Percentiles rank a stretch among this genome's conserved stretches.
These are phyloP conservation scores for Pisolithus orientalis DNA, from an alignment of 768 basidiomycete genomes.

Conservation along the genomic window DNA sequence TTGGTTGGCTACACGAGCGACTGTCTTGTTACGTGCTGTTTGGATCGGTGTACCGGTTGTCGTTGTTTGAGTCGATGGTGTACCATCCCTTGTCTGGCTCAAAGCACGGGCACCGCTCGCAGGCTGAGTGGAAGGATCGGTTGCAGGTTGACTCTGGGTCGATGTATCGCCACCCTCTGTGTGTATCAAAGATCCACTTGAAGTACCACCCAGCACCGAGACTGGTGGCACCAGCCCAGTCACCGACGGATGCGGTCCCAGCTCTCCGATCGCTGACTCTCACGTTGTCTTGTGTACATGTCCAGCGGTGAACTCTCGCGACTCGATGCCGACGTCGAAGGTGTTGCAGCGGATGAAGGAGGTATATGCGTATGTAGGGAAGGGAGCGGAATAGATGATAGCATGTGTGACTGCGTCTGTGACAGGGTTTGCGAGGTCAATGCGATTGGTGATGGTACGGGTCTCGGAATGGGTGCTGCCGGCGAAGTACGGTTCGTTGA, in stretches of 20 bases:
- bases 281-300: neutral
- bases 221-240: no score
- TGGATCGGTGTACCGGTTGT: neutral
- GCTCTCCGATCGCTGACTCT: constrained; percentile 4
- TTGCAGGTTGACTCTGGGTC: no score
- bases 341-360: neutral
- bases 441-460: no score
- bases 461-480: no score
- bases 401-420: neutral
- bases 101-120: no score
- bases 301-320: constrained; percentile 4
- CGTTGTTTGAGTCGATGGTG: neutral
- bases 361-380: neutral
- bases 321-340: constrained; percentile 1
- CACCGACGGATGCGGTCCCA: no score
- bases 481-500: no score
- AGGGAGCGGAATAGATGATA: neutral
- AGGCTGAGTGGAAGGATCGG: no score
- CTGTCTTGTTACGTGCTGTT: constrained; percentile 14
- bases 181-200: no score
- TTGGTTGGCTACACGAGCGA: constrained; percentile 24
- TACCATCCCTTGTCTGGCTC: constrained; percentile 1
- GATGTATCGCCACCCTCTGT: no score
- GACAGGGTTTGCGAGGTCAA: no score
- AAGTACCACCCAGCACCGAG: no score